phyloP scores from a whole-genome alignment of 2,329 filamentous ascomycete species.

The Fusarium sp. region DNA sequence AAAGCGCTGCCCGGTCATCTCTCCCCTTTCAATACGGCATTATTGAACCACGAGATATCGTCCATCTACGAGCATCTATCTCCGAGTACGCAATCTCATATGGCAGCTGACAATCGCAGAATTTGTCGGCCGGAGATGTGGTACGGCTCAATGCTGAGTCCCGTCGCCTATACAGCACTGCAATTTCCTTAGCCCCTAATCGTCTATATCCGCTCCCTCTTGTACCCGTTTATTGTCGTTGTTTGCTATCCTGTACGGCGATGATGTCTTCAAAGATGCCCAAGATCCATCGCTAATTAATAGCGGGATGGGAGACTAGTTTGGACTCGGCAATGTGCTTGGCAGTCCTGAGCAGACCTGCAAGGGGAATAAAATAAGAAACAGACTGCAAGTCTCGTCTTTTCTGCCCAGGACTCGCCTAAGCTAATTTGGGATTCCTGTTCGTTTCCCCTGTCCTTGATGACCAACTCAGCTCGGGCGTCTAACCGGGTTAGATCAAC shows the following conservation, averaged over 20 bases:
- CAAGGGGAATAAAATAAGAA: not conserved
- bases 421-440: slow-evolving; percentile 10
- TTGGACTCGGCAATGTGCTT: slow-evolving; percentile 28
- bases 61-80: not conserved
- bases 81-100: not conserved
- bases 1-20: not conserved
- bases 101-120: not conserved
- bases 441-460: slow-evolving; percentile 7
- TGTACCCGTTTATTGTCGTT: slow-evolving; percentile 6
- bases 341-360: slow-evolving; percentile 26
- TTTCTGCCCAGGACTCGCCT: not conserved
- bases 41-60: not conserved
- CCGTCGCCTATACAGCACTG: slow-evolving; percentile 17
- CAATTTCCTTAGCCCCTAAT: slow-evolving; percentile 30
- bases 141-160: slow-evolving; percentile 25
- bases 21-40: not conserved
- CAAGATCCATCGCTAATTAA: slow-evolving; percentile 5
- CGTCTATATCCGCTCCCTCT: slow-evolving; percentile 6
- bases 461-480: slow-evolving; percentile 1
- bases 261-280: slow-evolving; percentile 7
- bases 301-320: slow-evolving; percentile 8
- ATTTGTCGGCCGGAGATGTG: slow-evolving; percentile 4
- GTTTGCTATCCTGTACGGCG: slow-evolving; percentile 6
- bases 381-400: not conserved
- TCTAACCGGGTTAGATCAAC: slow-evolving; percentile 16